Percentiles rank a stretch among this genome's conserved stretches.
These are phyloP conservation scores for Telfairia occidentalis DNA, from an alignment of 331 rosid genomes.

Conservation along the genomic window DNA sequence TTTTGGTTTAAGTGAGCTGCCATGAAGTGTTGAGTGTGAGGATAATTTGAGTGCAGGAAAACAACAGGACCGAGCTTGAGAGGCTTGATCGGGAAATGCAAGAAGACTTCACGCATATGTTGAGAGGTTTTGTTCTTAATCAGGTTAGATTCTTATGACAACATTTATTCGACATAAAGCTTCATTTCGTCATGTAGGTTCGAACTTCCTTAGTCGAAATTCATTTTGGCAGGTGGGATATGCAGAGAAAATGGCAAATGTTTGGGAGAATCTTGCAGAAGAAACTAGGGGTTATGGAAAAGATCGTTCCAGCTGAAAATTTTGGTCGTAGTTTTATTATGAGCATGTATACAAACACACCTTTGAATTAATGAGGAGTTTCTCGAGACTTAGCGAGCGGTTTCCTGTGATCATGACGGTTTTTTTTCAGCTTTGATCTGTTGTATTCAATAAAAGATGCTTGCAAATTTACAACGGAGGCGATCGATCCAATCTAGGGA, in stretches of 20 bases:
- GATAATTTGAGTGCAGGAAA: slow-evolving; percentile 42
- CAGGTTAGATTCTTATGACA: slow-evolving; percentile 35
- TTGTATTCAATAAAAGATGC: background rate
- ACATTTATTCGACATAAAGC: background rate
- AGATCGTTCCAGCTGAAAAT: slow-evolving; percentile 21
- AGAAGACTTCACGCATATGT: slow-evolving; percentile 56
- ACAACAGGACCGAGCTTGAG: slow-evolving; percentile 72
- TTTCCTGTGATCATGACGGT: background rate
- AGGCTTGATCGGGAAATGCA: slow-evolving; percentile 66
- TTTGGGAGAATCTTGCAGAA: slow-evolving; percentile 81
- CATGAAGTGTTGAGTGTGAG: background rate
- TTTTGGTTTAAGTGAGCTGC: background rate
- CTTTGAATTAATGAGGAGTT: slow-evolving; percentile 2
- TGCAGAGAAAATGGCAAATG: slow-evolving; percentile 86
- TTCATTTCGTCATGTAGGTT: background rate
- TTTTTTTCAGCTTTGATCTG: background rate
- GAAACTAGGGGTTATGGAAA: slow-evolving; percentile 47
- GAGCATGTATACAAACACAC: background rate
- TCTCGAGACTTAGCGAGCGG: slow-evolving; percentile 9
- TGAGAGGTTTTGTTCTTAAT: slow-evolving; percentile 72
- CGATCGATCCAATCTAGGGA: background rate
- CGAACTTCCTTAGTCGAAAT: background rate
- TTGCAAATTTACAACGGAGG: background rate
- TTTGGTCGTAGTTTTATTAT: background rate
- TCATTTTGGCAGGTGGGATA: slow-evolving; percentile 53